Percentiles rank a stretch among this genome's conserved stretches.
phyloP scores from a whole-genome alignment of 257 asterid genomes.

The Cinchona pubescens region DNA sequence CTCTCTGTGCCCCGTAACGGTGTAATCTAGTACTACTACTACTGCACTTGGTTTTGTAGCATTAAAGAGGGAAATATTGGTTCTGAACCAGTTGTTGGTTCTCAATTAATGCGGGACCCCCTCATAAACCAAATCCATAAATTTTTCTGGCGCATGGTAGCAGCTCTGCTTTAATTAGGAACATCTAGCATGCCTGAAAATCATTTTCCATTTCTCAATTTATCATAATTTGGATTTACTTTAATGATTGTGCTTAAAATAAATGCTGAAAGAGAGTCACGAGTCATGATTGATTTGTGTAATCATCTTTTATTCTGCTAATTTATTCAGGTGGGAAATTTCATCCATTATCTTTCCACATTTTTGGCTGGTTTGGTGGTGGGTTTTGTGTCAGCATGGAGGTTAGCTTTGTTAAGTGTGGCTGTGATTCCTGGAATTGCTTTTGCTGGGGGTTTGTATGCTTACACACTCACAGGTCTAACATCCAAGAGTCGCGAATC shows the following conservation, averaged over 20 bases:
- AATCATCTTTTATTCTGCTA: not conserved
- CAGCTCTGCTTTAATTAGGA: constrained; percentile 11
- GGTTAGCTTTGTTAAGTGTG: constrained; percentile 90
- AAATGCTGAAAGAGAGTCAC: not conserved
- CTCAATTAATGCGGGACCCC: constrained; percentile 40
- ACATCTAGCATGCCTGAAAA: constrained; percentile 14
- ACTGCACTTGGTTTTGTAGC: constrained; percentile 15
- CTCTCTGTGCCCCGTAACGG: constrained; percentile 27
- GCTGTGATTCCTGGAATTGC: constrained; percentile 98
- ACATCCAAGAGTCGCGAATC: constrained; percentile 97
- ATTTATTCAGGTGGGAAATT: constrained; percentile 78
- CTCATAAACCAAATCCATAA: constrained; percentile 6
- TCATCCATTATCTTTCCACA: constrained; percentile 94
- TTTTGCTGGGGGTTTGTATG: constrained; percentile 93
- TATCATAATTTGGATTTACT: not conserved
- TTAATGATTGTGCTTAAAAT: not conserved
- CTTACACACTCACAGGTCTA: constrained; percentile 89
- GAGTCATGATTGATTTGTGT: not conserved
- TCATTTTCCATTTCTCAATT: constrained; percentile 6
- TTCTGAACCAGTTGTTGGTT: constrained; percentile 24
- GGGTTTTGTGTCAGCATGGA: constrained; percentile 97
- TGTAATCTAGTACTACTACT: constrained; percentile 26
- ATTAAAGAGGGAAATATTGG: constrained; percentile 29
- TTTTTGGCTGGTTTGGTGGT: constrained; percentile 98
- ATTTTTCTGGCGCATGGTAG: constrained; percentile 30